Base-by-base conservation (phyloP, 495 filamentous ascomycete genomes). In the Aspergillus baeticus region DNA sequence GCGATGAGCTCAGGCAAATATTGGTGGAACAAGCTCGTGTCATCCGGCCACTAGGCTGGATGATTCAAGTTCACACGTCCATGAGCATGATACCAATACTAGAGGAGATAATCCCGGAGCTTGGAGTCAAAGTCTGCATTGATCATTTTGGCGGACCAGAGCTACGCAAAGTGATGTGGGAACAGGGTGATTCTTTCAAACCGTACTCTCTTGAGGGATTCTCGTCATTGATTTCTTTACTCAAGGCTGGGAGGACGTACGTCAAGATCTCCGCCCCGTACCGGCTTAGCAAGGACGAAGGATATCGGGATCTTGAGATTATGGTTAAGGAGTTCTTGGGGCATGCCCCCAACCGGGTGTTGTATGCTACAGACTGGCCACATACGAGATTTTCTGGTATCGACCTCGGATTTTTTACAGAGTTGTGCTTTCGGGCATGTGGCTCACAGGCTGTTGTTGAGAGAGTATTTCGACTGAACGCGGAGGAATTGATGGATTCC, bases 361-460 rank as follows among this genome's bases (percentile, higher is more conserved):
- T 82, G 10, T 82, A 74, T 57, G 79, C 76, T 1, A 79, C 74
- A 2, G 79, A 82, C 63, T 82, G 79, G 79, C 79, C 79, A 10
- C 77, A 81, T 61, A 82, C 79, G 11, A 72, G 78, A 20, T 79
- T 73, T 50, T 68, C 73, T 5, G 69, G 70, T 2, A 52, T 78
- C 14, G 69, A 82, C 59, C 74, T 78, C 21, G 65, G 55, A 21
- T 73, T 71, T 3, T 81, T 76, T 52, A 72, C 75, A 6, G 68
- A 79, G 35, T 60, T 66, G 49, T 71, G 73, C 51, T 59, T 81
- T 55, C 67, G 70, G 15, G 62, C 75, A 52, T 80, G 79, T 57
- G 64, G 61, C 3, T 52, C 63, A 1, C 65, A 75, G 45, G 63
- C 67, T 5, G 68, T 79, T 35, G 67, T 74, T 23, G 71, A 77